Base-by-base conservation (phyloP, 75 land plant species). In the Ceratopteris richardii region DNA sequence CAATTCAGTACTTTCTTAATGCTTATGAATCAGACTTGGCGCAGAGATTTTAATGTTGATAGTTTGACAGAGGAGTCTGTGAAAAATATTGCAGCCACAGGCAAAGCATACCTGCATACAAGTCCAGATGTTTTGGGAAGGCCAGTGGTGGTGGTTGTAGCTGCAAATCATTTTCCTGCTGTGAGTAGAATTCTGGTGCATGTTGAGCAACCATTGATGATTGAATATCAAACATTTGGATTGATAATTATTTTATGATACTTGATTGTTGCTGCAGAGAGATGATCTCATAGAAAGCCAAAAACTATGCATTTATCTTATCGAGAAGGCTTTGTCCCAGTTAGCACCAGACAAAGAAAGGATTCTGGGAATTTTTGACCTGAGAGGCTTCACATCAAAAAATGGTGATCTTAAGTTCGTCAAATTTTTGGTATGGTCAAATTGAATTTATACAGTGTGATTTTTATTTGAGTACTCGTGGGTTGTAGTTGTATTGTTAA, bases 81-180 rank as follows among this genome's bases (percentile, higher is more conserved):
- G 7, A 65, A 55, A 51, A 54, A 37, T 20, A 62, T 82, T 31
- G 81, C 83, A 52, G 66, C 73, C 30, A 83, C 92, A 3, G 96
- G 99, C 44, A 87, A 90, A 63, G 76, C 93, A 2, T 87, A 86
- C 68, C 73, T 90, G 63, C 96, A 95, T 60, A 74, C 86, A 48
- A 76, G 58, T 66, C 82, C 71, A 29, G 97, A 91, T 68, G 61
- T 75, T 23, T 31, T 66, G 64, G 93, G 75, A 25, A 77, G 97
- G 68, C 93, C 97, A n/a, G 97, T 90, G 33, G 75, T 95, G 13
- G 77, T 95, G 23, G 99, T 95, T n/a, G 86, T 84, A 19, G 86
- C 99, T 37, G 80, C 86, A 53, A 95, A 95, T 63, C 99, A 95
- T 76, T 64, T 83, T 43, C 85, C 88, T 46, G 80, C 56, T 24